A percentile compares a stretch with the other conserved stretches of the same genome.
These are phyloP conservation scores for Schoenoplectus triqueter DNA, from an alignment of 202 grass and related monocot species.

Conservation along the genomic window DNA sequence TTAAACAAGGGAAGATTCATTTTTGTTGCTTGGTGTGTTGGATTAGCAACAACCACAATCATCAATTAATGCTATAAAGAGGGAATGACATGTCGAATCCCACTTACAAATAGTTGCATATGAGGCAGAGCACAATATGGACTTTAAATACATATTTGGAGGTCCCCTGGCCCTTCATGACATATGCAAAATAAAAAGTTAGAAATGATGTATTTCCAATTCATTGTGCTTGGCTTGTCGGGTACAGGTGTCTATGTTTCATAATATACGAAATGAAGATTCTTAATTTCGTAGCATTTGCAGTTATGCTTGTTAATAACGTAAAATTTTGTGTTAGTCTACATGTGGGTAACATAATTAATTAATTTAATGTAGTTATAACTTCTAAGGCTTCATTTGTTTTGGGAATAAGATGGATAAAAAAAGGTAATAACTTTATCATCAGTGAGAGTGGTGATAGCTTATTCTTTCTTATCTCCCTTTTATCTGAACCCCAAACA, in stretches of 20 bases:
- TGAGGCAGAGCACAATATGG: constrained; percentile 42
- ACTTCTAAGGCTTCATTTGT: too few species aligned
- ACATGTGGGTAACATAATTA: neutral
- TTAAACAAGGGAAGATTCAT: constrained; percentile 39
- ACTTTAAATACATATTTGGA: constrained; percentile 38
- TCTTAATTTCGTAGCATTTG: neutral
- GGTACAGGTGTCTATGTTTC: neutral
- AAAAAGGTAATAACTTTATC: too few species aligned
- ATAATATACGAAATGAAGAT: neutral
- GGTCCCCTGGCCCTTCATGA: constrained; percentile 1
- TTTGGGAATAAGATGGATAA: too few species aligned
- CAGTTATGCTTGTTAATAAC: neutral
- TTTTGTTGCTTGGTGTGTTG: constrained; percentile 46
- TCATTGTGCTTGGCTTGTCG: neutral
- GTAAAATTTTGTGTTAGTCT: neutral
- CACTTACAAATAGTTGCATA: constrained; percentile 40
- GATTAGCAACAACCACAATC: constrained; percentile 46
- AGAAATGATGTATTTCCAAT: constrained; percentile 8
- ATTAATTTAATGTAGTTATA: neutral
- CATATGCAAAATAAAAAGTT: constrained; percentile 30
- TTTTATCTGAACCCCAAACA: too few species aligned
- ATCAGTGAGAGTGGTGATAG: too few species aligned
- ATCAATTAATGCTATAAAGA: constrained; percentile 38
- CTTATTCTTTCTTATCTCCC: too few species aligned
- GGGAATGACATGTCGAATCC: constrained; percentile 23